Evolutionary conservation across 1,284 basidiomycete genomes (phyloP), one percentile per base, ranked within the genome.

Genomic region (Cryptococcus sp.): DNA sequence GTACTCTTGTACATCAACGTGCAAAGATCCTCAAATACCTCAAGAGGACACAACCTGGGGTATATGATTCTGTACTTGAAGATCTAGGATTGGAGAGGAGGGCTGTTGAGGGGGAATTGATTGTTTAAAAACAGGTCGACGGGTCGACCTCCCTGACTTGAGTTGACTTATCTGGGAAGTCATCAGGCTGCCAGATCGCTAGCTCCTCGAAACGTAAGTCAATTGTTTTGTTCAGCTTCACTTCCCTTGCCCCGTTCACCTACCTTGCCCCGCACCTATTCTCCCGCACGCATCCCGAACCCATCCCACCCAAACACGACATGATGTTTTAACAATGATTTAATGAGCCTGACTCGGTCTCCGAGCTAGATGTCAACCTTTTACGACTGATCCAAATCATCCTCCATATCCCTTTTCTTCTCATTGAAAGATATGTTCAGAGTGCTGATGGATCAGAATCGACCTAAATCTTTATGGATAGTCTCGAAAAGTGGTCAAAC

Each of bases 31-130:
- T 97, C 47, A 84, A 82, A 65, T 97, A 96, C 74, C 78, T 93
- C 52, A 86, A 85, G 69, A 72, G 79, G 31, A 75, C 79, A 32
- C 80, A 86, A 61, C 80, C 83, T 45, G 80, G 81, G 55, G 82
- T 88, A 51, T 97, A 94, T 67, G 85, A 89, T 54, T 76, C 72
- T 18, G 73, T 90, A 32, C 78, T 98, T 50, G 78, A 80, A 34
- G 83, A 85, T 53, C 78, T 94, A 25, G 93, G 87, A 2, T 72
- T 97, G 45, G 85, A 91, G 62, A 80, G 83, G 22, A 80, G 80
- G 58, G 85, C 85, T 22, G 88, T 97, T 4, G 91, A 96, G 75
- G 92, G 92, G 44, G 92, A 97, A 70, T 76, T 96, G 37, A 79
- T 85, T 53, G 45, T 63, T 48, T 58, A 55, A 47, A 45, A 25